phyloP scores from a whole-genome alignment of 2,329 filamentous ascomycete genomes.

The Talaromyces funiculosus region DNA sequence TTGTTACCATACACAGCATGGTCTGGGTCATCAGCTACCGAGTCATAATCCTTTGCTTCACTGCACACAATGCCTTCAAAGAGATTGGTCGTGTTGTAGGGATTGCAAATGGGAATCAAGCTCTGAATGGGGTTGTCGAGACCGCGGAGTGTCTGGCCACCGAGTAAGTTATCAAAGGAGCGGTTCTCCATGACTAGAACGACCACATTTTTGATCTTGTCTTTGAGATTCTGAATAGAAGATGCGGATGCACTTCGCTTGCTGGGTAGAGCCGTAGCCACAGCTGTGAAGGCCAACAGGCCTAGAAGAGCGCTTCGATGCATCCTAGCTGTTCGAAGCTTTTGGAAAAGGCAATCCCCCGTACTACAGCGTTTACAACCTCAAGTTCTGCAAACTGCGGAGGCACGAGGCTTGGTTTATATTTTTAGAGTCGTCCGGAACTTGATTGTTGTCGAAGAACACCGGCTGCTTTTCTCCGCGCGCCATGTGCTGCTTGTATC shows the following conservation, averaged over 20 bases:
- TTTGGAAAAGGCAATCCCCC: conserved; percentile 18
- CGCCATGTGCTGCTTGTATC: neutral
- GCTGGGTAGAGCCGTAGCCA: conserved; percentile 4
- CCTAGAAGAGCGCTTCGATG: conserved; percentile 8
- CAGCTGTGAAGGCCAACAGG: conserved; percentile 10
- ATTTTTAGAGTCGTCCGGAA: neutral
- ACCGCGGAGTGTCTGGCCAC: conserved; percentile 34
- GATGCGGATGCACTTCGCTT: conserved; percentile 10
- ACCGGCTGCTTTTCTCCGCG: neutral
- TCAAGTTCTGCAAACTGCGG: neutral
- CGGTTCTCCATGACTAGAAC: conserved; percentile 43
- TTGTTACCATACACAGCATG: conserved; percentile 40
- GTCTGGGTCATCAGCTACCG: conserved; percentile 39
- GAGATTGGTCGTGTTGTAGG: conserved; percentile 28
- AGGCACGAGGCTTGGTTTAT: neutral
- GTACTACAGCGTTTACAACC: conserved; percentile 28
- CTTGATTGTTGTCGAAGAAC: neutral
- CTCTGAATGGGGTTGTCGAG: conserved; percentile 30
- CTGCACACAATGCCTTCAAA: conserved; percentile 30
- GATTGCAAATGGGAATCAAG: conserved; percentile 34
- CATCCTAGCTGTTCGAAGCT: conserved; percentile 20
- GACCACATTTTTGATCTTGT: conserved; percentile 46
- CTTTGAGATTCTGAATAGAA: conserved; percentile 13
- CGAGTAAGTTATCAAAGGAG: conserved; percentile 38
- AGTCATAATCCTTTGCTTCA: conserved; percentile 11